Conservation (phyloP, 2,329 filamentous ascomycete genomes). For the Arthrobotrys megalospora region DNA sequence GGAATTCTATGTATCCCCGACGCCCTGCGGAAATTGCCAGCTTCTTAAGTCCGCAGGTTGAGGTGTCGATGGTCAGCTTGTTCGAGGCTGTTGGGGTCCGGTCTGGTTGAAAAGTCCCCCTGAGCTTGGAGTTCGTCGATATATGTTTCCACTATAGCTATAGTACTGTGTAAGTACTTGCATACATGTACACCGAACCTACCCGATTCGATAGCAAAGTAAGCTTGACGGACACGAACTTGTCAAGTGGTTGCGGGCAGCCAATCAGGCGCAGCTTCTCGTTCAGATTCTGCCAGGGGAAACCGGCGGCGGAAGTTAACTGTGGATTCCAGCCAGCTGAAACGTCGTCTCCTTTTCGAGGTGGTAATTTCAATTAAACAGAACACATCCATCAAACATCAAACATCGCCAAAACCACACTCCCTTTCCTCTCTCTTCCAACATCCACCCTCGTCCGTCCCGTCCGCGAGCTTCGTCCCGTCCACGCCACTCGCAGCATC, state of each 20-base stretch:
- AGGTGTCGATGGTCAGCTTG: not conserved
- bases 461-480: constrained; percentile 30
- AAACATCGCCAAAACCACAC: constrained; percentile 58
- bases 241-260: not conserved
- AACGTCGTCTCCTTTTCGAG: constrained; percentile 60
- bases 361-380: constrained; percentile 49
- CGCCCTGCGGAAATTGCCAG: constrained; percentile 19
- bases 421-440: constrained; percentile 30
- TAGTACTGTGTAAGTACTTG: not conserved
- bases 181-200: not conserved
- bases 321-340: constrained; percentile 41
- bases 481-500: constrained; percentile 26
- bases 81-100: constrained; percentile 1
- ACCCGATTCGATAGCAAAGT: not conserved
- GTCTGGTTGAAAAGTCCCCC: too few relatives aligned
- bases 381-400: constrained; percentile 59
- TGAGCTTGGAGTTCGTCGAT: not conserved
- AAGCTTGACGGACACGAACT: constrained; percentile 12
- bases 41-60: constrained; percentile 4
- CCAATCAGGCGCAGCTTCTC: constrained; percentile 27
- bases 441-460: constrained; percentile 24
- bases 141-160: not conserved
- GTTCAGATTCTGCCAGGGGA: constrained; percentile 40
- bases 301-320: constrained; percentile 19
- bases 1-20: constrained; percentile 5